These are phyloP conservation scores for Oenanthe sinensis DNA, from an alignment of 129 eudicot species.

Conservation along the genomic window DNA sequence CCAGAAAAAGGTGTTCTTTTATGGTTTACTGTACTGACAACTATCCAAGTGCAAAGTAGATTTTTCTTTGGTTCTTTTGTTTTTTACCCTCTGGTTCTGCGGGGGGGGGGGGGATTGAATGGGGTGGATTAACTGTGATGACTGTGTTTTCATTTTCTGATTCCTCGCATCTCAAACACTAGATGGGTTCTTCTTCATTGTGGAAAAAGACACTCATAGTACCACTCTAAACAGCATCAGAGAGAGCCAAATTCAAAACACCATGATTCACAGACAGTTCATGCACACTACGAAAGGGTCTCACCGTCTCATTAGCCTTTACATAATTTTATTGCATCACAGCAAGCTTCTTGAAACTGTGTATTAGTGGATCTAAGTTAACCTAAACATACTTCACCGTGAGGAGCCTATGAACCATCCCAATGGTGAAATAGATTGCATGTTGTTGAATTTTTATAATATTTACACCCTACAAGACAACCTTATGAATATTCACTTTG, in stretches of 20 bases:
- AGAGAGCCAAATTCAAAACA: neutral
- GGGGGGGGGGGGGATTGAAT: no score
- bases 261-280: neutral
- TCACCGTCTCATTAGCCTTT: neutral
- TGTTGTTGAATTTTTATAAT: no score
- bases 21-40: neutral
- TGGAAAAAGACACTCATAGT: neutral
- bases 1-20: neutral
- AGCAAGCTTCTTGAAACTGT: neutral
- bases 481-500: neutral
- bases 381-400: neutral
- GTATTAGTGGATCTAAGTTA: neutral
- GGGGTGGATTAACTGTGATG: neutral
- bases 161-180: neutral
- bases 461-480: neutral
- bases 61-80: neutral
- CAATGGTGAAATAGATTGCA: neutral
- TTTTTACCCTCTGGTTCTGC: neutral
- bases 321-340: neutral
- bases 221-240: neutral
- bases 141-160: neutral
- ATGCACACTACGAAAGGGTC: neutral
- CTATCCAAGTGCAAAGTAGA: neutral
- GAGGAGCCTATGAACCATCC: no score
- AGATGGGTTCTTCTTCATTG: neutral